Conservation (phyloP, 1,139 yeast genomes). For the Yamadazyma friedrichii region DNA sequence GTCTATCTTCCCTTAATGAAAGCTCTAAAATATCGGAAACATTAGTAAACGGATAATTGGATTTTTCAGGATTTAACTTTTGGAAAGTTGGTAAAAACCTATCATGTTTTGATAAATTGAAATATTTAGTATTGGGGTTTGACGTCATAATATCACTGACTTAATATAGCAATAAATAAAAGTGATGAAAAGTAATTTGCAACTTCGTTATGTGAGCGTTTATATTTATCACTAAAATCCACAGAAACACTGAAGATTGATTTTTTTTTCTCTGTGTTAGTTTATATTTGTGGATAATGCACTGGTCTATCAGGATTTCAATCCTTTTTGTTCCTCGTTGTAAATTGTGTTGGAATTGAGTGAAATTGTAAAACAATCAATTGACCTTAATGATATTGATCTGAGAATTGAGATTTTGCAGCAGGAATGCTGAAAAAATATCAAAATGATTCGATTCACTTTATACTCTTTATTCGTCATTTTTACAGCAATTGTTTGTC, state of each 20-base stretch:
- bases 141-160: not conserved
- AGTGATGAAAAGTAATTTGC: not conserved
- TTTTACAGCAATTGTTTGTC: not conserved
- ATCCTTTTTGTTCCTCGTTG: no score
- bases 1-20: slow-evolving; percentile 6
- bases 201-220: no score
- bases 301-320: no score
- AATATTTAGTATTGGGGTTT: not conserved
- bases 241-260: no score
- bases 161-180: not conserved
- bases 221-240: no score
- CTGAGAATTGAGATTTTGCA: slow-evolving; percentile 3
- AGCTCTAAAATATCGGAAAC: slow-evolving; percentile 2
- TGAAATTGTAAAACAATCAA: no score
- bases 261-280: no score
- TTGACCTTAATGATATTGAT: no score
- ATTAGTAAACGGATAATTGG: no score
- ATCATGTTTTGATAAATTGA: not conserved
- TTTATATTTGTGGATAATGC: no score
- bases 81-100: slow-evolving; percentile 7
- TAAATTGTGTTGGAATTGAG: no score
- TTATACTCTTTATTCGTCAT: not conserved
- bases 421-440: not conserved
- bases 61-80: not conserved
- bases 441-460: not conserved